phyloP scores from a whole-genome alignment of 2,329 filamentous ascomycete species.

The Phialemonium atrogriseum region DNA sequence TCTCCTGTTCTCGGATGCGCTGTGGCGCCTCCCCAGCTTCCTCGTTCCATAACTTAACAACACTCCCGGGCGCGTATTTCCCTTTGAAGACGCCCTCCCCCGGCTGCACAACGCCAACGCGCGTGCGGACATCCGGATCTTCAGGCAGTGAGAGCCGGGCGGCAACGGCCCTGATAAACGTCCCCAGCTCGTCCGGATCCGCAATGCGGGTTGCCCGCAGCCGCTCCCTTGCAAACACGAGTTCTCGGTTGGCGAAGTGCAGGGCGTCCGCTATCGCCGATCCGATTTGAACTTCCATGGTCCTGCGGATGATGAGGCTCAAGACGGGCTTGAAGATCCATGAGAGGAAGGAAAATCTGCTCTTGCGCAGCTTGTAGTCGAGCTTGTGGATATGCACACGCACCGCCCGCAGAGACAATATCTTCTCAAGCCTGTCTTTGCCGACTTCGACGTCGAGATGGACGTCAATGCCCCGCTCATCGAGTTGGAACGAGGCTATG shows the following conservation, averaged over 20 bases:
- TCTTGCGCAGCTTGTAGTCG: conserved; percentile 66
- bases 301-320: conserved; percentile 69
- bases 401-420: conserved; percentile 69
- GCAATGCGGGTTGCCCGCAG: conserved; percentile 79
- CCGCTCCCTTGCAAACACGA: conserved; percentile 79
- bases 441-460: conserved; percentile 78
- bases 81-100: conserved; percentile 62
- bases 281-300: conserved; percentile 72
- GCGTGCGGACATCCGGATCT: conserved; percentile 67
- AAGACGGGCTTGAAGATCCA: conserved; percentile 82
- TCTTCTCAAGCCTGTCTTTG: conserved; percentile 68
- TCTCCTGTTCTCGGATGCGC: conserved; percentile 64
- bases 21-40: conserved; percentile 64
- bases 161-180: conserved; percentile 76
- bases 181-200: conserved; percentile 68
- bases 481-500: conserved; percentile 76
- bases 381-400: conserved; percentile 81
- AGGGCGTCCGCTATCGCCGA: conserved; percentile 61
- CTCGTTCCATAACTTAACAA: conserved; percentile 84
- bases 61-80: conserved; percentile 79
- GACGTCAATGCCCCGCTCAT: conserved; percentile 81
- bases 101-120: conserved; percentile 57
- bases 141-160: conserved; percentile 63
- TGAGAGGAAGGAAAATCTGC: conserved; percentile 66
- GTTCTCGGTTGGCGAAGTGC: conserved; percentile 70